These are phyloP conservation scores for Chloris gayana DNA, from an alignment of 176 grass and related monocot genomes.

Conservation along the genomic window DNA sequence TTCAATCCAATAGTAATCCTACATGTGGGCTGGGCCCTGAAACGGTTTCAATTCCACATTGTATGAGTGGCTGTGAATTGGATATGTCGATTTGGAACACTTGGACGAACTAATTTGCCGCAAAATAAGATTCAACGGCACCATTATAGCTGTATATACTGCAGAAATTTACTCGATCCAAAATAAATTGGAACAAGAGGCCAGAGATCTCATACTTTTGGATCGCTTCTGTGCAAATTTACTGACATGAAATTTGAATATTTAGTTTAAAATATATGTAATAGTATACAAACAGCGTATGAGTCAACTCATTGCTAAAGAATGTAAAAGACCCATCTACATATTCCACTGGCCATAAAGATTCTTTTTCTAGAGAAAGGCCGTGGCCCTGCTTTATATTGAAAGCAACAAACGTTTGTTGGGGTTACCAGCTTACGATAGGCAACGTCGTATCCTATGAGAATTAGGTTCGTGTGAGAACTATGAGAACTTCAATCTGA, in stretches of 20 bases:
- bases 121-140: slow-evolving; percentile 31
- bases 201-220: not conserved
- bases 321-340: not conserved
- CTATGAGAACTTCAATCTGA: too few species aligned
- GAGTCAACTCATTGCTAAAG: not conserved
- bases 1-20: slow-evolving; percentile 9
- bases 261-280: too few species aligned
- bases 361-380: too few species aligned
- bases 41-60: slow-evolving; percentile 15
- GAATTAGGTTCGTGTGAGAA: too few species aligned
- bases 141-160: slow-evolving; percentile 27
- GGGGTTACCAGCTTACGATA: too few species aligned
- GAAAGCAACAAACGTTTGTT: too few species aligned
- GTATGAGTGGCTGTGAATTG: slow-evolving; percentile 4
- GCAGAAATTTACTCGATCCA: not conserved
- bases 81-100: slow-evolving; percentile 4
- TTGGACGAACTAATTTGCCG: slow-evolving; percentile 13
- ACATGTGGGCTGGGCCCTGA: slow-evolving; percentile 14
- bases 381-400: too few species aligned
- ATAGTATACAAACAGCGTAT: too few species aligned
- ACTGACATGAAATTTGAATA: not conserved
- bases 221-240: not conserved
- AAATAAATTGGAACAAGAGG: slow-evolving; percentile 17
- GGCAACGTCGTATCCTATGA: too few species aligned
- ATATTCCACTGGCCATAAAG: not conserved